phyloP scores from a whole-genome alignment of 2,329 filamentous ascomycete species.

The Tricladium varicosporioides region DNA sequence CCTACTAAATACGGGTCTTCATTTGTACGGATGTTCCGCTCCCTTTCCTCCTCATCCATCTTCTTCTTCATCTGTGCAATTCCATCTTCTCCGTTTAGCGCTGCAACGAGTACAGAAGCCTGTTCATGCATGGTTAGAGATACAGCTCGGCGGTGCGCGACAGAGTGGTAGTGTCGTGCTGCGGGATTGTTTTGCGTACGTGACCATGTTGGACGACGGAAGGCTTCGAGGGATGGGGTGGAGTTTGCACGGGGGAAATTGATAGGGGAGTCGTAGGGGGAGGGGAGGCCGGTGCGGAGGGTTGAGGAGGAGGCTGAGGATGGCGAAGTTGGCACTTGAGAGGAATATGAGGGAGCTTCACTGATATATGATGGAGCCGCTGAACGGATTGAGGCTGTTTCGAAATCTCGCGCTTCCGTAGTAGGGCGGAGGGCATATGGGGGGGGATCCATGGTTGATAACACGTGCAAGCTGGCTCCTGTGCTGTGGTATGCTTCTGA shows the following conservation, averaged over 20 bases:
- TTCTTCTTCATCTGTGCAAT: conserved; percentile 28
- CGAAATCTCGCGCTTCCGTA: conserved; percentile 49
- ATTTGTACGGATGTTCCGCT: conserved; percentile 40
- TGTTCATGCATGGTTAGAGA: conserved; percentile 38
- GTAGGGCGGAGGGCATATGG: conserved; percentile 5
- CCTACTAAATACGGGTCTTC: conserved; percentile 69
- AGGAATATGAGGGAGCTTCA: conserved; percentile 51
- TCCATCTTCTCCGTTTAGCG: conserved; percentile 12
- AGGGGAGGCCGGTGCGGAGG: conserved; percentile 45
- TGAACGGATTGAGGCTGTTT: conserved; percentile 65
- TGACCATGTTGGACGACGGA: conserved; percentile 60
- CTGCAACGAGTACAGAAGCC: conserved; percentile 24
- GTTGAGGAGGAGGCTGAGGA: not conserved
- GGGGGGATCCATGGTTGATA: conserved; percentile 2
- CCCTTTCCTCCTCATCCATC: conserved; percentile 20
- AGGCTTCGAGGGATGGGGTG: conserved; percentile 47
- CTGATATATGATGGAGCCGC: conserved; percentile 69
- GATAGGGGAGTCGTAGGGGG: conserved; percentile 31
- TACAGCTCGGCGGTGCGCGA: conserved; percentile 60
- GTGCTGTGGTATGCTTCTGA: not conserved
- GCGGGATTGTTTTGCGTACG: conserved; percentile 52
- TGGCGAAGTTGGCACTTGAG: not conserved
- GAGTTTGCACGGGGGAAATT: conserved; percentile 31
- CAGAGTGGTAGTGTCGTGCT: conserved; percentile 59
- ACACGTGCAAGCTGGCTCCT: not conserved